Conservation (phyloP, 164 flowering plant species). For the Aristolochia contorta region DNA sequence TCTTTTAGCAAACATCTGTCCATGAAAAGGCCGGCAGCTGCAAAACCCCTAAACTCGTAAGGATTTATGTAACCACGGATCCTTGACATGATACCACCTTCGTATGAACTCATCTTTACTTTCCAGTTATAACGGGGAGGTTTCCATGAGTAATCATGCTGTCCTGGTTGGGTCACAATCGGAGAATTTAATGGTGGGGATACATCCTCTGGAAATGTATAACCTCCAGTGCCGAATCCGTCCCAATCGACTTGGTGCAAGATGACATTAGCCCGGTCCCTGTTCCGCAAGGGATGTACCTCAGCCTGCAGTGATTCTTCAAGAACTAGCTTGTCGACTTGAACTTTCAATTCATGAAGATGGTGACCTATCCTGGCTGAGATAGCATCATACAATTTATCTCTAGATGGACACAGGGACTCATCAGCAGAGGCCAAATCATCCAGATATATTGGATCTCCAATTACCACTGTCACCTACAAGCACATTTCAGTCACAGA, state of each 20-base stretch:
- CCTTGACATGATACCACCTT: slow-evolving; percentile 50
- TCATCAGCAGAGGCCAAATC: slow-evolving; percentile 44
- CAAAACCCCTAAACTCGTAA: slow-evolving; percentile 62
- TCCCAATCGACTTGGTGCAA: slow-evolving; percentile 85
- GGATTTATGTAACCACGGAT: slow-evolving; percentile 49
- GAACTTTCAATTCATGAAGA: slow-evolving; percentile 49
- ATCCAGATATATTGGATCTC: slow-evolving; percentile 80
- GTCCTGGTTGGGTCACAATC: slow-evolving; percentile 8
- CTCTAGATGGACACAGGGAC: slow-evolving; percentile 32
- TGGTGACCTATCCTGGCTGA: slow-evolving; percentile 58
- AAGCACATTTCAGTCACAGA: slow-evolving; percentile 1
- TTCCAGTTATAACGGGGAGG: slow-evolving; percentile 16
- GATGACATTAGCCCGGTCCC: slow-evolving; percentile 40
- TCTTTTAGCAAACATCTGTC: slow-evolving; percentile 17
- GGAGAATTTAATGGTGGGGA: slow-evolving; percentile 6
- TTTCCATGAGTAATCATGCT: slow-evolving; percentile 7
- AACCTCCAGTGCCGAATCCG: slow-evolving; percentile 52
- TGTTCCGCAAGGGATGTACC: slow-evolving; percentile 8
- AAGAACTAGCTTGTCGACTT: slow-evolving; percentile 56
- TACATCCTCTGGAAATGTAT: slow-evolving; percentile 15
- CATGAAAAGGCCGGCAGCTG: slow-evolving; percentile 64
- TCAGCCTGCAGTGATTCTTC: slow-evolving; percentile 29
- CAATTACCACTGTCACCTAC: slow-evolving; percentile 79
- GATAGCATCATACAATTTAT: slow-evolving; percentile 61
- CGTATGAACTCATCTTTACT: slow-evolving; percentile 25